phyloP scores from a whole-genome alignment of 768 basidiomycete genomes.

The Psilocybe sp. region DNA sequence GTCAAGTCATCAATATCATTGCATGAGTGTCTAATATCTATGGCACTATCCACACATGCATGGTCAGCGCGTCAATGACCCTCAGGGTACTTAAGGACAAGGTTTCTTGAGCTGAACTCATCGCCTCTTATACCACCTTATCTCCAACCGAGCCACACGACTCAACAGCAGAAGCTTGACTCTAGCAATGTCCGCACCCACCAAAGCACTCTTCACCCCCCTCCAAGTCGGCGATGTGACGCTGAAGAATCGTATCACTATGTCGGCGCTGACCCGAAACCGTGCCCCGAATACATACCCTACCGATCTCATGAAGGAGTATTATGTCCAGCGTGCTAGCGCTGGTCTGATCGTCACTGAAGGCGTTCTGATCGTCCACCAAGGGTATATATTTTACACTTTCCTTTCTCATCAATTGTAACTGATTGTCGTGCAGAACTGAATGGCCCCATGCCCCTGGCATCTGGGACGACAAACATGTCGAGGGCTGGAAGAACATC shows the following conservation, averaged over 20 bases:
- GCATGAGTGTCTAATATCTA: too few relatives aligned
- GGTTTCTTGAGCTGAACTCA: too few relatives aligned
- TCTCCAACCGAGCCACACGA: too few relatives aligned
- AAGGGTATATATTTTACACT: constrained; percentile 21
- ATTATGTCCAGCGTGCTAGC: constrained; percentile 33
- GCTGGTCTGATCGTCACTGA: constrained; percentile 36
- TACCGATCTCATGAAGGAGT: constrained; percentile 31
- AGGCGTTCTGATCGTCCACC: constrained; percentile 28
- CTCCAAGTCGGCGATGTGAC: constrained; percentile 32
- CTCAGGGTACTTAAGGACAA: too few relatives aligned
- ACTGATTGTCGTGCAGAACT: constrained; percentile 14
- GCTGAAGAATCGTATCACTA: constrained; percentile 35
- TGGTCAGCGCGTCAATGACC: too few relatives aligned
- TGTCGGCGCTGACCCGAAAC: constrained; percentile 40
- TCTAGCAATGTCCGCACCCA: constrained; percentile 1
- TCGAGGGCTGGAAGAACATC: constrained; percentile 36
- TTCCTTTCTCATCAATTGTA: neutral
- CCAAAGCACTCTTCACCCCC: constrained; percentile 26
- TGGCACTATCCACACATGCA: too few relatives aligned
- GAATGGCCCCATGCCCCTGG: constrained; percentile 38
- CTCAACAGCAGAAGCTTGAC: too few relatives aligned
- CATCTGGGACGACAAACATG: constrained; percentile 35
- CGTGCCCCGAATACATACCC: constrained; percentile 35
- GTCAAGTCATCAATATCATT: too few relatives aligned
- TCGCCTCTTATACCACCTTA: too few relatives aligned